A percentile compares a stretch with the other conserved stretches of the same genome.
Conservation (phyloP, 257 asterid species). For the Cinchona pubescens region DNA sequence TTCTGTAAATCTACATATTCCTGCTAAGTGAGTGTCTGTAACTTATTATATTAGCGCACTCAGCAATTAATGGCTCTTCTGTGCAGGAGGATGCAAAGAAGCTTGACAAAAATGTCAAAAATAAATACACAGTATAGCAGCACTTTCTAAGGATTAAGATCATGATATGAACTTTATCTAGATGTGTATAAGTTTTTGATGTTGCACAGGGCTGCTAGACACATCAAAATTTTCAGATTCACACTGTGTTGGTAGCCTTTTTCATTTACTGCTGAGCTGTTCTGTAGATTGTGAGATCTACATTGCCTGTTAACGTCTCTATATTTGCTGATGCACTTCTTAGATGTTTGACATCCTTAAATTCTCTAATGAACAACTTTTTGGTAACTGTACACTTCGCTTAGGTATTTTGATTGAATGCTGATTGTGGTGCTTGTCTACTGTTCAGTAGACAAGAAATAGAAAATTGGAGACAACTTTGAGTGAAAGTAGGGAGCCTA, state of each 20-base stretch:
- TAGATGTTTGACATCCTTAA: background rate
- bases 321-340: background rate
- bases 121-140: slow-evolving; percentile 46
- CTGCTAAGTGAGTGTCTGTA: too few species aligned
- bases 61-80: slow-evolving; percentile 7
- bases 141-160: background rate
- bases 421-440: background rate
- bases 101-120: slow-evolving; percentile 61
- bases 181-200: background rate
- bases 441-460: background rate
- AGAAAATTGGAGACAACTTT: too few species aligned
- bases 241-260: background rate
- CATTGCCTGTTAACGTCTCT: background rate
- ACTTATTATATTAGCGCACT: background rate
- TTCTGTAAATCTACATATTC: background rate
- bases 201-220: background rate
- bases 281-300: background rate
- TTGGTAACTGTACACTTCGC: background rate
- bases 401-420: background rate
- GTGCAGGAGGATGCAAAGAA: slow-evolving; percentile 72
- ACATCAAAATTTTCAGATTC: background rate
- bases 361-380: background rate
- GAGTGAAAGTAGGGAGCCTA: too few species aligned
- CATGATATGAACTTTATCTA: slow-evolving; percentile 7
- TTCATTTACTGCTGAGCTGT: slow-evolving; percentile 5